A percentile compares a stretch with the other conserved stretches of the same genome.
These are phyloP conservation scores for Pichia sp. DNA, from an alignment of 1,139 yeast genomes.

Conservation along the genomic window DNA sequence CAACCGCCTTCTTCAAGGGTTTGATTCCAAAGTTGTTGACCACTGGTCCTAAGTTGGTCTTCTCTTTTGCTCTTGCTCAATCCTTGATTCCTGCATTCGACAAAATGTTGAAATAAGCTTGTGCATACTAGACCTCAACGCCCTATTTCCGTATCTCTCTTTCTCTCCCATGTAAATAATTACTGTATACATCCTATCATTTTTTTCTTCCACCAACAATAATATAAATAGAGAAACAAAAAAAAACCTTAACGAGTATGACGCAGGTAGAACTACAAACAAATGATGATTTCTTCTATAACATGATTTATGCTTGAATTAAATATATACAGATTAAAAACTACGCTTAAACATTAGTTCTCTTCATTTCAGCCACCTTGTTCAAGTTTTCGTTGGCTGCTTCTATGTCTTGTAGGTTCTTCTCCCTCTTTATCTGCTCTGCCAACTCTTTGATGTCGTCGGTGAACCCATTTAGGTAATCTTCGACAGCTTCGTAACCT, in stretches of 20 bases:
- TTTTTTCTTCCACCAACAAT: neutral
- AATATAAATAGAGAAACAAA: neutral
- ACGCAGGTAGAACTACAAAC: neutral
- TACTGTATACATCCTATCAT: neutral
- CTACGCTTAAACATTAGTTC: conserved; percentile 1
- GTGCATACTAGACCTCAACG: neutral
- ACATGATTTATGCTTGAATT: neutral
- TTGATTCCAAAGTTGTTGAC: conserved; percentile 93
- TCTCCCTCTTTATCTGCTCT: conserved; percentile 30
- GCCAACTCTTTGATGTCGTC: conserved; percentile 25
- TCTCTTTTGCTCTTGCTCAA: conserved; percentile 95
- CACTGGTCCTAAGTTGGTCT: conserved; percentile 96
- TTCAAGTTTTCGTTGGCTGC: conserved; percentile 22
- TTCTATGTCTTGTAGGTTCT: conserved; percentile 21
- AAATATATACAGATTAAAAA: conserved; percentile 4
- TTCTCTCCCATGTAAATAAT: conserved; percentile 1
- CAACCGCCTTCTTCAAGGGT: conserved; percentile 93
- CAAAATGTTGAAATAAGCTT: conserved; percentile 33
- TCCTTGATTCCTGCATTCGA: conserved; percentile 95
- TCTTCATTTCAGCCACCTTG: conserved; percentile 20
- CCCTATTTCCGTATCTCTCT: neutral
- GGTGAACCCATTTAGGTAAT: conserved; percentile 31
- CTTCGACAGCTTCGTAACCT: conserved; percentile 39
- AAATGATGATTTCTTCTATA: neutral
- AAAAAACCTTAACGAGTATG: neutral